Base-by-base conservation (phyloP, 768 basidiomycete genomes). In the Boletus bicolor region DNA sequence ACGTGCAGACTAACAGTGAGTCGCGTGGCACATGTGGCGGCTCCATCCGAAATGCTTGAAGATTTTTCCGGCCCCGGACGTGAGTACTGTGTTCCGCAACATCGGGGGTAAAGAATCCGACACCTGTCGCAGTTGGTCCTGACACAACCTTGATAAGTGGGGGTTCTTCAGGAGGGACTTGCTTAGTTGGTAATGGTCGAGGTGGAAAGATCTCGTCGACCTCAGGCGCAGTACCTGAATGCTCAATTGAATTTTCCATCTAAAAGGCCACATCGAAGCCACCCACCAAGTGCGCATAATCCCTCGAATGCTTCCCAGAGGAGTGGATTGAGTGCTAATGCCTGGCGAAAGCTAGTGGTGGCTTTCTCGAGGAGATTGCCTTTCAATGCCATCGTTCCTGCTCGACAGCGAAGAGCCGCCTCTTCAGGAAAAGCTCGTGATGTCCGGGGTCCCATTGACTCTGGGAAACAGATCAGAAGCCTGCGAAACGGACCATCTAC, bases 271-370 rank as follows among this genome's bases (percentile, higher is more conserved):
- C n/a, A 39, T n/a, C 24, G 45, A 56, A 51, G 37, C 49, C 54
- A 57, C 77, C 49, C 64, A 89, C 94, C 93, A 44, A 91, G 73
- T 32, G 79, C 73, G 68, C 93, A 96, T 35, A 97, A 71, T 0
- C 91, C 93, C 66, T 93, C 91, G 64, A 93, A 89, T 5, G 93
- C 93, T 69, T 97, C 93, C 93, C 93, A 96, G 51, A 94, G 73
- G 68, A 91, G 81, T 34, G 91, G 90, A 66, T 92, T 86, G 45
- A 85, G 68, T 14, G 76, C 69, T 57, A 97, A 76, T 28, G 92
- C 89, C 55, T 85, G 81, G 44, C 79, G 78, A 70, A 88, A 95
- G 65, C 84, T 86, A 51, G 73, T 65, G 26, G 79, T 75, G n/a
- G 93, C 93, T 61, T 83, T 81, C 51, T 87, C 85, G 3, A 80